Evolutionary conservation across 2,329 filamentous ascomycete species (phyloP).

Genomic region (Aspergillus felis): DNA sequence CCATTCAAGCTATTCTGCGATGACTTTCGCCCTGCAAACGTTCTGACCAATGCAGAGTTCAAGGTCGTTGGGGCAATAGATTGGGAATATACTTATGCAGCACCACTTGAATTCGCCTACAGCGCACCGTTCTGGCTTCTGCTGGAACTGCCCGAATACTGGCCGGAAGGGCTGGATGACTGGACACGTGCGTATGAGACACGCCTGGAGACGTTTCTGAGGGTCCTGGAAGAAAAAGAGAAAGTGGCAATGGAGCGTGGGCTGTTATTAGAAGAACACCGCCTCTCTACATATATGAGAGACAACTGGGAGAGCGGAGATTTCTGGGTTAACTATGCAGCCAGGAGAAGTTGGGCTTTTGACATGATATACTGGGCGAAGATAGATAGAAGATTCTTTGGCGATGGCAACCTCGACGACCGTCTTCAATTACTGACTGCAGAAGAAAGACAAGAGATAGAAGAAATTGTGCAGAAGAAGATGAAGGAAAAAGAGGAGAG

Average conservation of each 20-base stretch:
- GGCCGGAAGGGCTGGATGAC: conserved; percentile 14
- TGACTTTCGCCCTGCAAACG: conserved; percentile 24
- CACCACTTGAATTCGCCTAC: conserved; percentile 14
- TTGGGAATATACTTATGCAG: conserved; percentile 27
- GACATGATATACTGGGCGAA: conserved; percentile 23
- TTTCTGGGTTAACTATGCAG: conserved; percentile 23
- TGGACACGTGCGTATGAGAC: conserved; percentile 12
- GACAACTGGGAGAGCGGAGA: conserved; percentile 17
- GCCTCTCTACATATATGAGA: conserved; percentile 15
- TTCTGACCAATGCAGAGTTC: conserved; percentile 19
- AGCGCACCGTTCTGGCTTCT: conserved; percentile 13
- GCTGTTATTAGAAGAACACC: conserved; percentile 1
- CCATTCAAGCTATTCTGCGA: conserved; percentile 24
- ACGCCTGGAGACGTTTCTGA: conserved; percentile 14
- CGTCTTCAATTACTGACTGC: conserved; percentile 13
- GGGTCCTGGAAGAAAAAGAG: conserved; percentile 11
- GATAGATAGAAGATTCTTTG: conserved; percentile 24
- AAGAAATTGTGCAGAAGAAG: no score
- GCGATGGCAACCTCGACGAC: conserved; percentile 12
- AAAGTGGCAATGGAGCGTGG: conserved; percentile 3
- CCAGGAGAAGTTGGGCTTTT: conserved; percentile 21
- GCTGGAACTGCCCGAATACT: conserved; percentile 20
- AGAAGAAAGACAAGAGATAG: conserved; percentile 8
- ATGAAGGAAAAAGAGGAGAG: no score
- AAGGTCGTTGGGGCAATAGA: conserved; percentile 21